A percentile compares a stretch with the other conserved stretches of the same genome.
phyloP scores from a whole-genome alignment of 345 rosid genomes.

The Lepidium aucheri region DNA sequence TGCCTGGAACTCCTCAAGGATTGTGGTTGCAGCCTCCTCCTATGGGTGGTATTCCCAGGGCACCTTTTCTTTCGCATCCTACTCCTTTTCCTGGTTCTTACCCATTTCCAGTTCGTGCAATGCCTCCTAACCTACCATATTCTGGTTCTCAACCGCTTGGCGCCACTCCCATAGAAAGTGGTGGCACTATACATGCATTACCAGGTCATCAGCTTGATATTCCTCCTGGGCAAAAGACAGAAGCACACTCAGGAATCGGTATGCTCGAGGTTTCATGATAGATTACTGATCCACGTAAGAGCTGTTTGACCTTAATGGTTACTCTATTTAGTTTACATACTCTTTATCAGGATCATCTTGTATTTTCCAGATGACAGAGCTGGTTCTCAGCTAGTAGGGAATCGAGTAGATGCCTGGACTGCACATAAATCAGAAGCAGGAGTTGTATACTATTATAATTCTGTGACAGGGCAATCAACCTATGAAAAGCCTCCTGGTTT shows the following conservation, averaged over 20 bases:
- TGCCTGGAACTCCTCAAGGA: constrained; percentile 57
- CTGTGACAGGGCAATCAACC: constrained; percentile 81
- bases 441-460: constrained; percentile 76
- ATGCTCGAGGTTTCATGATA: constrained; percentile 68
- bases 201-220: constrained; percentile 39
- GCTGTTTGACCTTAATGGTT: constrained; percentile 43
- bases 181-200: constrained; percentile 31
- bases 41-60: constrained; percentile 54
- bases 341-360: constrained; percentile 26
- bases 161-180: constrained; percentile 36
- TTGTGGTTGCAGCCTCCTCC: constrained; percentile 74
- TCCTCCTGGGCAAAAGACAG: constrained; percentile 36
- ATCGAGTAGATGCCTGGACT: constrained; percentile 72
- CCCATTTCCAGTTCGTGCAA: constrained; percentile 39
- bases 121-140: constrained; percentile 35
- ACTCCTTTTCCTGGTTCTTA: constrained; percentile 51
- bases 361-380: constrained; percentile 50
- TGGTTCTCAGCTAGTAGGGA: constrained; percentile 36
- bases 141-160: constrained; percentile 68
- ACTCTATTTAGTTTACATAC: constrained; percentile 28
- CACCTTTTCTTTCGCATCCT: constrained; percentile 53
- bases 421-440: constrained; percentile 86
- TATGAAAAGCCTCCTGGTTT: constrained; percentile 82
- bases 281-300: constrained; percentile 62
- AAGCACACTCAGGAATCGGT: constrained; percentile 70